A percentile compares a stretch with the other conserved stretches of the same genome.
Evolutionary conservation across 1,284 basidiomycete species (phyloP).

Genomic region (Puccinia hordei): DNA sequence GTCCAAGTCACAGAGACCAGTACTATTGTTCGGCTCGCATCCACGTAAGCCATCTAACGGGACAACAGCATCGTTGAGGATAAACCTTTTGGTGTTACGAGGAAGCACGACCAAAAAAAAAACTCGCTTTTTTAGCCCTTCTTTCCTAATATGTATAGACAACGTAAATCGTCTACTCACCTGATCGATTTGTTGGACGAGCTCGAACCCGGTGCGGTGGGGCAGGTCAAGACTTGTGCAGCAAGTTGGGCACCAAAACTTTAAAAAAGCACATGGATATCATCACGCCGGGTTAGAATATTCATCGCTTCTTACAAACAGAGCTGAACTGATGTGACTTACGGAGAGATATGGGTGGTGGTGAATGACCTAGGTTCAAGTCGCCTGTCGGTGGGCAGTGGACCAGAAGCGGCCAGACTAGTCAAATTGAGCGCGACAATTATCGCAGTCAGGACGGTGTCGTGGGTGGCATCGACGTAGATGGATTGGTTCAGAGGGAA

Average conservation of each 20-base stretch:
- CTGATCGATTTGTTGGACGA: slow-evolving; percentile 58
- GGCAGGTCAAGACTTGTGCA: slow-evolving; percentile 43
- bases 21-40: slow-evolving; percentile 52
- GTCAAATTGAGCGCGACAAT: slow-evolving; percentile 69
- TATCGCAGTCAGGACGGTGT: slow-evolving; percentile 60
- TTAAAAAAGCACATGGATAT: background rate
- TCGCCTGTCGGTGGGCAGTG: slow-evolving; percentile 73
- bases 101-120: no score
- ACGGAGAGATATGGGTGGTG: slow-evolving; percentile 64
- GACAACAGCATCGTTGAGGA: slow-evolving; percentile 83
- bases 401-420: slow-evolving; percentile 69
- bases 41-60: slow-evolving; percentile 68
- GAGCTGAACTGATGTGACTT: slow-evolving; percentile 59
- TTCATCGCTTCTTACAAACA: background rate
- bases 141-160: slow-evolving; percentile 64
- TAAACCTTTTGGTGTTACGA: slow-evolving; percentile 70
- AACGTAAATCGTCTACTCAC: slow-evolving; percentile 62
- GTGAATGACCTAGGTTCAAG: slow-evolving; percentile 65
- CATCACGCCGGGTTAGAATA: background rate
- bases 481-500: slow-evolving; percentile 79
- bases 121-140: background rate
- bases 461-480: slow-evolving; percentile 83
- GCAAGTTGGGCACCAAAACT: slow-evolving; percentile 46
- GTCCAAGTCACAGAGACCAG: slow-evolving; percentile 56
- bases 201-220: slow-evolving; percentile 7